Evolutionary conservation across 139 green algal genomes (phyloP), one percentile per base, ranked within the genome.

Genomic region (Chlorella sp.): DNA sequence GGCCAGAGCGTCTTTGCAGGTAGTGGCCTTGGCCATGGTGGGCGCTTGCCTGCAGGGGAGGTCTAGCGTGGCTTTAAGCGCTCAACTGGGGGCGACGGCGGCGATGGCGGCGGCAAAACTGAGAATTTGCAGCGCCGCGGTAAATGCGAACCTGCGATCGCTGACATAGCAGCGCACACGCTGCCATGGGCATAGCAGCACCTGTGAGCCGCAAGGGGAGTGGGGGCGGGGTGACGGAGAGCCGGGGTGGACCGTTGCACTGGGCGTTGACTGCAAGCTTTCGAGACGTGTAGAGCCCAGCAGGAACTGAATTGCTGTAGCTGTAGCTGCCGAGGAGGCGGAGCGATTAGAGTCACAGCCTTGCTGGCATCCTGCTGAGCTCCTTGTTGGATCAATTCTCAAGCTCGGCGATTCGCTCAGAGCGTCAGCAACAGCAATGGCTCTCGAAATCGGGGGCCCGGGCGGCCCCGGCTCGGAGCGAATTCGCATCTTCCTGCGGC

Each of bases 1-100:
- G 81, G 97, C 97, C n/a, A 98, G 94, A 12, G 97, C 97, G 32
- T 98, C 95, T 86, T 98, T 98, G 42, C 97, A 95, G 1, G 95
- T 94, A 1, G 96, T 97, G 21, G 94, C 87, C 69, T 97, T 94
- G 37, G 93, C 86, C 91, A 93, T 94, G 80, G 30, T 26, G 64
- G 64, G 64, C 64, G 64, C 64, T 57, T 57, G 7, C 9, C 48
- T 57, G 48, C 48, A 57, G 48, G 64, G 64, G 64, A 71, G 64
- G 64, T 28, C 11, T 26, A 12, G 11, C 42, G 73, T 42, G 73
- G 11, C 73, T 3, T 40, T 19, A 1, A 30, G 32, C 32, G 18
- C 32, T n/a, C 28, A n/a, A 30, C 68, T 76, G 32, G 19, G 36
- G 21, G 68, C 68, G n/a, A 30, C 68, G 68, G 32, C 28, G 2